Percentiles rank a stretch among this genome's conserved stretches.
phyloP scores from a whole-genome alignment of 768 basidiomycete genomes.

The Exsudoporus frostii region DNA sequence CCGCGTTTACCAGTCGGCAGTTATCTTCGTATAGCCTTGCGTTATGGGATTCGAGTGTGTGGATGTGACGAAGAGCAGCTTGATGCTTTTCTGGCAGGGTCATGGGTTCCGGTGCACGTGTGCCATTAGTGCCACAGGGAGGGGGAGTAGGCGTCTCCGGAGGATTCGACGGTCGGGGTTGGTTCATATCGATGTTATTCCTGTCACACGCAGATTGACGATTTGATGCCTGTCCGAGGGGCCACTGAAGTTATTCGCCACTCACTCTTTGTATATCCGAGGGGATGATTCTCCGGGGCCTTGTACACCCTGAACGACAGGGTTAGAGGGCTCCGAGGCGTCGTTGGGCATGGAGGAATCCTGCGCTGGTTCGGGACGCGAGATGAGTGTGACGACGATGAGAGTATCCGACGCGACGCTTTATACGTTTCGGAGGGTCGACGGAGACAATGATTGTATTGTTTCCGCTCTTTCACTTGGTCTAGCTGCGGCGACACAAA shows the following conservation, averaged over 20 bases:
- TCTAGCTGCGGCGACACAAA: not conserved
- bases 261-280: slow-evolving; percentile 11
- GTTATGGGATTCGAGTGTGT: slow-evolving; percentile 28
- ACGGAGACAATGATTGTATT: slow-evolving; percentile 1
- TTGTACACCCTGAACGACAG: slow-evolving; percentile 16
- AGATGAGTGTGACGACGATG: not conserved
- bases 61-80: slow-evolving; percentile 31
- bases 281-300: not conserved
- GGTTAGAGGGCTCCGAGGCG: not conserved
- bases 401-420: not conserved
- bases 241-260: not conserved
- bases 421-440: slow-evolving; percentile 12
- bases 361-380: not conserved
- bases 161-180: not conserved
- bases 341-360: slow-evolving; percentile 8
- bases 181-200: not conserved
- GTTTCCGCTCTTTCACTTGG: not conserved
- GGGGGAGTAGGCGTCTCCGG: slow-evolving; percentile 3
- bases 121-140: slow-evolving; percentile 24
- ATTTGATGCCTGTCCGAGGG: not conserved
- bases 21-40: slow-evolving; percentile 40
- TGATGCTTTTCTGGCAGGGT: slow-evolving; percentile 31
- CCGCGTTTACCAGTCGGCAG: slow-evolving; percentile 24
- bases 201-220: slow-evolving; percentile 3
- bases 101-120: slow-evolving; percentile 44